Evolutionary conservation across 257 asterid species (phyloP).

Genomic region (Nemophila menziesii): DNA sequence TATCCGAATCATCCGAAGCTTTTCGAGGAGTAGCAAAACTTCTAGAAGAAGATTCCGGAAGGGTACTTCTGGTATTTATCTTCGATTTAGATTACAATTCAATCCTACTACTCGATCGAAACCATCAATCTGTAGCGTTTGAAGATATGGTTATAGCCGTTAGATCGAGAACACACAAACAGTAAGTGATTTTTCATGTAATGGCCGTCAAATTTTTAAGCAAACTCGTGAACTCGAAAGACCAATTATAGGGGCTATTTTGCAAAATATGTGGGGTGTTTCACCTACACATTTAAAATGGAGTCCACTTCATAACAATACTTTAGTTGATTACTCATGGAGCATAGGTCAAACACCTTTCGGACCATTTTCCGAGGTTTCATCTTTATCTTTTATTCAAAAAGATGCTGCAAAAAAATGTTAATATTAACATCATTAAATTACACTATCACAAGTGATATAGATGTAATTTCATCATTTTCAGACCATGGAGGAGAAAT

Average conservation of each 20-base stretch:
- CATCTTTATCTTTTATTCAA: slow-evolving; percentile 77
- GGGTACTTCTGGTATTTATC: slow-evolving; percentile 72
- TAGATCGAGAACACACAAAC: slow-evolving; percentile 75
- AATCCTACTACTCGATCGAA: slow-evolving; percentile 67
- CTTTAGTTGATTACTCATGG: slow-evolving; percentile 87
- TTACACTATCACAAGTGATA: slow-evolving; percentile 53
- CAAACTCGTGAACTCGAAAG: slow-evolving; percentile 73
- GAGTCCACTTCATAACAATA: slow-evolving; percentile 77
- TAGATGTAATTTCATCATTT: slow-evolving; percentile 66
- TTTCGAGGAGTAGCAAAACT: slow-evolving; percentile 53
- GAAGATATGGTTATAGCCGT: slow-evolving; percentile 92
- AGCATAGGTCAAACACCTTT: slow-evolving; percentile 89
- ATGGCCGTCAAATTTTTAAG: slow-evolving; percentile 76
- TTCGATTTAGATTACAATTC: slow-evolving; percentile 64
- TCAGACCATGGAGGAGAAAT: slow-evolving; percentile 76
- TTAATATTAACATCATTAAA: slow-evolving; percentile 63
- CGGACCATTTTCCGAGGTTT: slow-evolving; percentile 84
- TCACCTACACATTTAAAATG: slow-evolving; percentile 80
- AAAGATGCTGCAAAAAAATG: slow-evolving; percentile 91
- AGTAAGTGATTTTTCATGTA: slow-evolving; percentile 82
- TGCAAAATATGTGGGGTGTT: slow-evolving; percentile 97
- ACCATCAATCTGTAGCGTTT: slow-evolving; percentile 84
- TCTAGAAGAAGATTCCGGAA: slow-evolving; percentile 66
- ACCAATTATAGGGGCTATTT: slow-evolving; percentile 79
- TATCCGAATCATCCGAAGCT: slow-evolving; percentile 55